Conservation (phyloP, 805 yeast species). For the Candida gorgasii region DNA sequence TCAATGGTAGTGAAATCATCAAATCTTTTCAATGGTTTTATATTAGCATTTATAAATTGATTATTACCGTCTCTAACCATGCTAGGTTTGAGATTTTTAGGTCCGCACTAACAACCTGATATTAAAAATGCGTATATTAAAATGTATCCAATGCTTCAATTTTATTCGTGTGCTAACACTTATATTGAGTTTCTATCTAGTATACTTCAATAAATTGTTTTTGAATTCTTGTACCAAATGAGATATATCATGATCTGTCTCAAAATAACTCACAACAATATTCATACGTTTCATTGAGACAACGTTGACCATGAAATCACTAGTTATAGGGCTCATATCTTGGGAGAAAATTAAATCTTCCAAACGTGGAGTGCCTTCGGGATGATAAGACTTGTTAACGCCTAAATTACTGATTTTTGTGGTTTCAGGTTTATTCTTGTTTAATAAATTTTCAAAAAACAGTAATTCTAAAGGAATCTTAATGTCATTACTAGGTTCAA, state of each 20-base stretch:
- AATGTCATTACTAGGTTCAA: slow-evolving; percentile 17
- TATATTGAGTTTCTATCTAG: slow-evolving; percentile 1
- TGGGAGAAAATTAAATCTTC: slow-evolving; percentile 37
- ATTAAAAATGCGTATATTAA: too few species aligned
- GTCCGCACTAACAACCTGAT: neutral
- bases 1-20: slow-evolving; percentile 67
- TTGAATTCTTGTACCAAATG: slow-evolving; percentile 23
- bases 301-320: slow-evolving; percentile 36
- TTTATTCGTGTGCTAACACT: too few species aligned
- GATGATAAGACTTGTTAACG: slow-evolving; percentile 15
- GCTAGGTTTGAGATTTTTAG: neutral
- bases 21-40: slow-evolving; percentile 40
- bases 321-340: slow-evolving; percentile 32
- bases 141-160: too few species aligned
- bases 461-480: neutral
- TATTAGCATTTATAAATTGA: slow-evolving; percentile 3
- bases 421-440: slow-evolving; percentile 30
- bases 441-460: slow-evolving; percentile 25
- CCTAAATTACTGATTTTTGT: slow-evolving; percentile 41
- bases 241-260: slow-evolving; percentile 21
- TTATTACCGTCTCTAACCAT: slow-evolving; percentile 20
- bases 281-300: slow-evolving; percentile 36
- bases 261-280: slow-evolving; percentile 32
- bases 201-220: slow-evolving; percentile 20
- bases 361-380: slow-evolving; percentile 22